These are phyloP conservation scores for Beta corolliflora DNA, from an alignment of 179 eudicot genomes.

Conservation along the genomic window DNA sequence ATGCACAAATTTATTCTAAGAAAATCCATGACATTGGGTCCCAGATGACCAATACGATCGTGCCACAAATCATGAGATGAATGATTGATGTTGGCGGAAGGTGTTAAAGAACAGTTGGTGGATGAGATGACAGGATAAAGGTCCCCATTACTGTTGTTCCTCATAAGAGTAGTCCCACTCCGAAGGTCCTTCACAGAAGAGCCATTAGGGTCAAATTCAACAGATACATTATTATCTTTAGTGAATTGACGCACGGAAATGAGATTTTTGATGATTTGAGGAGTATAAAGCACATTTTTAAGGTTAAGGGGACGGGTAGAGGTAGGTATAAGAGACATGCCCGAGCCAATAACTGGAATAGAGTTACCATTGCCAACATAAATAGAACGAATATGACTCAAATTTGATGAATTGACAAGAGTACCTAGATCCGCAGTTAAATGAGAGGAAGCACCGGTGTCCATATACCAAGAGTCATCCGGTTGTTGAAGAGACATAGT, in stretches of 20 bases:
- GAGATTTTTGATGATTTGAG: background rate
- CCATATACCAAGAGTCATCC: background rate
- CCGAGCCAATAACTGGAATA: background rate
- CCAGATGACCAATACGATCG: background rate
- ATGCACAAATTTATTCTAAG: background rate
- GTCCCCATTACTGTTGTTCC: background rate
- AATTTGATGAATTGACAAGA: background rate
- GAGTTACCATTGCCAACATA: background rate
- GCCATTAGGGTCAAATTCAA: background rate
- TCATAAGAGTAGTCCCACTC: background rate
- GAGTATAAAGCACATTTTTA: background rate
- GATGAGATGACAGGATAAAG: background rate
- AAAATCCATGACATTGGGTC: background rate
- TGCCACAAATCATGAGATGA: background rate
- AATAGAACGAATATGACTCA: background rate
- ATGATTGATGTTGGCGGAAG: too few relatives aligned
- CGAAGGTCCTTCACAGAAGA: background rate
- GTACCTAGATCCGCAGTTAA: background rate
- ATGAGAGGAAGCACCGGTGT: conserved; percentile 1
- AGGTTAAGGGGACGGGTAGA: background rate
- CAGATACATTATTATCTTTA: background rate
- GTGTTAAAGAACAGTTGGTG: background rate
- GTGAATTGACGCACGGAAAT: background rate
- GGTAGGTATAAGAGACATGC: background rate
- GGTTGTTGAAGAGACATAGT: background rate